Conservation (phyloP, 176 grass and related monocot genomes). For the Paspalum notatum region DNA sequence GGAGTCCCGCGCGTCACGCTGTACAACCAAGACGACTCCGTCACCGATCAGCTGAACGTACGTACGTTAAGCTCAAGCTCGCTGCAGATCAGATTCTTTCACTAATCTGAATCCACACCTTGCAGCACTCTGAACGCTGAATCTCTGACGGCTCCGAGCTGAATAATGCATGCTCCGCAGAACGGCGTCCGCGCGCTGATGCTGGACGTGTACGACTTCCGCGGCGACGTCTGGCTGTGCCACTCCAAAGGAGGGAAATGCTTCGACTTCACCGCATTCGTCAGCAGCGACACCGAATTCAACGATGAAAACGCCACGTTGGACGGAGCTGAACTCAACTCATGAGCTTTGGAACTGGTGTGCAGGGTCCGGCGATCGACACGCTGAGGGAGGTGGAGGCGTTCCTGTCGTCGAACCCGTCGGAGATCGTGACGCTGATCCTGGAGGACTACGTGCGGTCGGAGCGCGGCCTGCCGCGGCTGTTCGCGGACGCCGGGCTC, state of each 20-base stretch:
- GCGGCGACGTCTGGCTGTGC: conserved; percentile 44
- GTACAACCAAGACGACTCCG: conserved; percentile 46
- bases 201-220: conserved; percentile 52
- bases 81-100: neutral
- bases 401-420: conserved; percentile 47
- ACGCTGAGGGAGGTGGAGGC: conserved; percentile 55
- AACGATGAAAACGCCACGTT: too few relatives aligned
- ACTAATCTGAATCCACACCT: too few relatives aligned
- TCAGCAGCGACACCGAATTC: neutral
- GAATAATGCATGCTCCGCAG: neutral
- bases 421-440: conserved; percentile 57
- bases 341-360: neutral
- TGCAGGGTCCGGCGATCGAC: conserved; percentile 48
- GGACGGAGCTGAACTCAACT: too few relatives aligned
- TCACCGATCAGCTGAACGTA: conserved; percentile 57
- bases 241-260: conserved; percentile 45
- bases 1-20: conserved; percentile 52
- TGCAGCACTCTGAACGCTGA: neutral
- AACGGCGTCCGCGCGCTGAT: conserved; percentile 51
- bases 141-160: neutral
- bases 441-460: conserved; percentile 52
- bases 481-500: conserved; percentile 48
- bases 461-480: conserved; percentile 37
- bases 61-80: too few relatives aligned
- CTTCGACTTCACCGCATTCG: conserved; percentile 45